Base-by-base conservation (phyloP, 169 alveolate genomes). In the Toxoplasma gondii region DNA sequence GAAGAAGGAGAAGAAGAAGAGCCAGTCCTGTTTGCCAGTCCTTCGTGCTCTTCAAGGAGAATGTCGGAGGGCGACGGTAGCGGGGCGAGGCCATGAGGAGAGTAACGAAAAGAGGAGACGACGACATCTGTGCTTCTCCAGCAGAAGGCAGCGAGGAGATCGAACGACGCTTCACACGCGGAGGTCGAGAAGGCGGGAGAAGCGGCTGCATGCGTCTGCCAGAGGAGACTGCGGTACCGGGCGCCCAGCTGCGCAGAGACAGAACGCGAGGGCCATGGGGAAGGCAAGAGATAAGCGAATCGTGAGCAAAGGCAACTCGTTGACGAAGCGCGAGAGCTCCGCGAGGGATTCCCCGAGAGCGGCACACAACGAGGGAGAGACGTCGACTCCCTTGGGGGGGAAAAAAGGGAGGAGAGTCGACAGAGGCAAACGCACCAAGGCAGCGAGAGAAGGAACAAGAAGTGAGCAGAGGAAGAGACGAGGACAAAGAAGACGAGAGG, bases 111-210 rank as follows among this genome's bases (percentile, higher is more conserved):
- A 19, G 88, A 41, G 67, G 90, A 70, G 90, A 86, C 70, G 64
- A 91, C 90, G 58, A 91, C 90, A 64, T 91, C 94, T 9, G 58
- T 45, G 91, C 82, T 74, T 2, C 90, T 45, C 94, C 94, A 91
- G 29, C 87, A 91, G 38, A 91, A 91, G 43, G 94, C 94, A 36
- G 94, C 49, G 44, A 91, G 90, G 39, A 91, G 82, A 58, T 91
- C 94, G 58, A 82, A 82, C 31, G 84, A 31, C 31, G 16, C 44
- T 1, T 17, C 84, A n/a, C 44, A 34, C 45, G 39, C 44, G 45
- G 24, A n/a, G 38, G 19, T 41, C 17, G 74, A 27, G 38, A 64
- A n/a, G 43, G 45, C 43, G 69, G 43, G 31, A 34, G 93, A 49
- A n/a, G 93, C 44, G 1, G 84, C 17, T 24, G 39, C 43, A 12